Evolutionary conservation across 495 filamentous ascomycete genomes (phyloP), one percentile per base, ranked within the genome.

Genomic region (Aspergillus taichungensis): DNA sequence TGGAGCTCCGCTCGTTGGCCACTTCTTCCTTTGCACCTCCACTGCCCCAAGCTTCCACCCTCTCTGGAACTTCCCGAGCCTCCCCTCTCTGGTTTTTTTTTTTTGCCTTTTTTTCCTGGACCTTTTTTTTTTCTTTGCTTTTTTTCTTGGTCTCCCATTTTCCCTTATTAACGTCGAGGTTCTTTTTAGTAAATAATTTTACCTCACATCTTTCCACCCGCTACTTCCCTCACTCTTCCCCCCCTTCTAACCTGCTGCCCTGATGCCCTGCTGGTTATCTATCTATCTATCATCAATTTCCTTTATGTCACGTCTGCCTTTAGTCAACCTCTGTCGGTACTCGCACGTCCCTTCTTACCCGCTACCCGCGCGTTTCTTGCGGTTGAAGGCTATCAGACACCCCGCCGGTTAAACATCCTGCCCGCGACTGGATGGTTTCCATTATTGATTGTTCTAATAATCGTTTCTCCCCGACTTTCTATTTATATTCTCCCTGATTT

Each of bases 331-430:
- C 44, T 37, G 13, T 30, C 46, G 30, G 44, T 36, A 7, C 53
- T 63, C 56, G 59, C 65, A 64, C 63, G 58, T 62, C 62, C 61
- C 59, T 44, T 50, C 34, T 50, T 60, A 54, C 62, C 63, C 62
- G 61, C 41, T 57, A 70, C 65, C 68, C 68, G 68, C 69, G 69
- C 69, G 69, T 64, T 54, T 71, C 52, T 38, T 61, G 67, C 66
- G 67, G 56, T 50, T 70, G 53, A 49, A 44, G 33, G 36, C 47
- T 42, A 38, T 40, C 39, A 40, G 32, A 37, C 45, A 47, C 52
- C 53, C 52, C 46, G 46, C 49, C 42, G 50, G 53, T 38, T 30
- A 42, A 49, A 50, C 47, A 46, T 8, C 41, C 30, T 41, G 32
- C 35, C 36, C 12, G 34, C 34, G 34, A 24, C 30, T 37, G 7